A percentile compares a stretch with the other conserved stretches of the same genome.
phyloP scores from a whole-genome alignment of 1,284 basidiomycete species.

The Tremellales sp. region DNA sequence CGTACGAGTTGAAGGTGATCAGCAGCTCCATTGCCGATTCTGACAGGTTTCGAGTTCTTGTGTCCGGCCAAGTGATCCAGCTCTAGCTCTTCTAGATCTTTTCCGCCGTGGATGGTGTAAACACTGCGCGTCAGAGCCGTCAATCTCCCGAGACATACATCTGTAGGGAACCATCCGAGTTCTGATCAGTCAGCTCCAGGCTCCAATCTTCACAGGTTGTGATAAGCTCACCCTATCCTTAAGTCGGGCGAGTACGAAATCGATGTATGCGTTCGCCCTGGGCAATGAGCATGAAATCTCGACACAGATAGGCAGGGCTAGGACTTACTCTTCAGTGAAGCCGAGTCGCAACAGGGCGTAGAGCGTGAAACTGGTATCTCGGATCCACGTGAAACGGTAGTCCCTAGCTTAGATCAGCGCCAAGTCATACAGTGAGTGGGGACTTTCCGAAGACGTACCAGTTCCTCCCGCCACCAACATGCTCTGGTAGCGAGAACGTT shows the following conservation, averaged over 20 bases:
- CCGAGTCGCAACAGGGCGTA: slow-evolving; percentile 87
- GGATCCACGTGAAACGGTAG: slow-evolving; percentile 57
- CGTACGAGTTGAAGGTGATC: slow-evolving; percentile 80
- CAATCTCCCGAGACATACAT: slow-evolving; percentile 56
- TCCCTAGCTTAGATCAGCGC: slow-evolving; percentile 30
- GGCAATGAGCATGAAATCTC: neutral
- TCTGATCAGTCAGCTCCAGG: slow-evolving; percentile 43
- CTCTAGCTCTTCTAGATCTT: slow-evolving; percentile 76
- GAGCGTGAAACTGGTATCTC: slow-evolving; percentile 85
- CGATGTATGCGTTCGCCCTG: slow-evolving; percentile 61
- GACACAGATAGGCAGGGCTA: neutral
- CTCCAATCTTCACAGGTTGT: neutral
- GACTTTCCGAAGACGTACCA: slow-evolving; percentile 52
- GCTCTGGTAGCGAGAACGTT: slow-evolving; percentile 87
- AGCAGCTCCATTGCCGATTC: slow-evolving; percentile 84
- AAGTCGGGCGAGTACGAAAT: slow-evolving; percentile 78
- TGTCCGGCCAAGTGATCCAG: slow-evolving; percentile 79
- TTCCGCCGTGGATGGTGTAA: slow-evolving; percentile 57
- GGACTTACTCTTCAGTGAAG: slow-evolving; percentile 76
- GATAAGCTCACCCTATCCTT: slow-evolving; percentile 55
- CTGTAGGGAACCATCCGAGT: slow-evolving; percentile 80
- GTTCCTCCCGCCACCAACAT: slow-evolving; percentile 78
- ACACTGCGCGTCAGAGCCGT: slow-evolving; percentile 24
- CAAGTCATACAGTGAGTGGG: neutral
- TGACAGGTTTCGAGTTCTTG: slow-evolving; percentile 59